Percentiles rank a stretch among this genome's conserved stretches.
These are phyloP conservation scores for Metschnikowia lachancei DNA, from an alignment of 805 yeast species.

Conservation along the genomic window DNA sequence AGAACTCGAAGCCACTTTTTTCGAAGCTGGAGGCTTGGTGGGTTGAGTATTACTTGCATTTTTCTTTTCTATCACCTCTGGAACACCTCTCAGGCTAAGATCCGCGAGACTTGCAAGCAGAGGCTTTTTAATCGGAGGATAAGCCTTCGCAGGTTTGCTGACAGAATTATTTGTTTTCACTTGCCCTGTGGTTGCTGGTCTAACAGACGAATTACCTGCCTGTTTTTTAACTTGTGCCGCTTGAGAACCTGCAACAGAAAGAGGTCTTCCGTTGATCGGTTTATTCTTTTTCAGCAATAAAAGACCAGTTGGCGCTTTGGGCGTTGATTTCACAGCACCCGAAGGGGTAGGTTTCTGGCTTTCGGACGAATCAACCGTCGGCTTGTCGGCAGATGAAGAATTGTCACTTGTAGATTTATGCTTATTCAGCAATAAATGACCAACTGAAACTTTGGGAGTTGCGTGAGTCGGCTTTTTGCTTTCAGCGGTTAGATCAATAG, in stretches of 20 bases:
- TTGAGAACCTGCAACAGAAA: background rate
- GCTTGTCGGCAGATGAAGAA: background rate
- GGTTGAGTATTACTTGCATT: slow-evolving; percentile 2
- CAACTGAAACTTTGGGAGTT: background rate
- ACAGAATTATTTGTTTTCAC: background rate
- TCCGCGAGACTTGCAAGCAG: slow-evolving; percentile 11
- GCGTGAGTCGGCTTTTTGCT: background rate
- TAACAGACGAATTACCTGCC: background rate
- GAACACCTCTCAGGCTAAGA: slow-evolving; percentile 18
- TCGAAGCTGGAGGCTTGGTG: background rate
- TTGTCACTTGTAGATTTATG: background rate
- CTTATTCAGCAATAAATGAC: slow-evolving; percentile 7
- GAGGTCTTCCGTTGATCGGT: background rate
- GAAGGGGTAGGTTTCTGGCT: background rate
- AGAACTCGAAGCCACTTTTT: background rate
- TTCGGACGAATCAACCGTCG: background rate
- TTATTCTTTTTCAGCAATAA: slow-evolving; percentile 6
- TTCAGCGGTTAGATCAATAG: background rate
- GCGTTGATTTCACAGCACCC: background rate
- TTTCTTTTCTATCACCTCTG: slow-evolving; percentile 16
- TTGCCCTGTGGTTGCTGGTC: background rate
- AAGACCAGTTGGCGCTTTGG: slow-evolving; percentile 1
- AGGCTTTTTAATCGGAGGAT: slow-evolving; percentile 3
- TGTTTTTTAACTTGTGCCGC: background rate
- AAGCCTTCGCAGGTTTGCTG: background rate